These are phyloP conservation scores for Forsythia suspensa DNA, from an alignment of 257 asterid species.

Conservation along the genomic window DNA sequence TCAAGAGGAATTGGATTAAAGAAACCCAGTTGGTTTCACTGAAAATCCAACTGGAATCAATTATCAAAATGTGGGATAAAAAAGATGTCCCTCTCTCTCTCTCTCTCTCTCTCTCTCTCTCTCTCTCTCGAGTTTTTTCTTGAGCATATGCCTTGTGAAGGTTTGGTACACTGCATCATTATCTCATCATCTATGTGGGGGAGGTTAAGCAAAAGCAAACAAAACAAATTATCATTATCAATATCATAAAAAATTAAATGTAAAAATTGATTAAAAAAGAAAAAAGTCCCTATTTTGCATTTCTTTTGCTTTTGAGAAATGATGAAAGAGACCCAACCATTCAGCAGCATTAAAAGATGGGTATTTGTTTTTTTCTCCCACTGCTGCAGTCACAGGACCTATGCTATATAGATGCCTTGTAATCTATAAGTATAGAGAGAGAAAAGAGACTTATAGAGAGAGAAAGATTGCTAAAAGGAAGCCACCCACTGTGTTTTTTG, in stretches of 20 bases:
- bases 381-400: constrained; percentile 24
- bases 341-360: constrained; percentile 23
- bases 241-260: not conserved
- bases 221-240: constrained; percentile 22
- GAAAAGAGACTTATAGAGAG: not conserved
- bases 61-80: constrained; percentile 42
- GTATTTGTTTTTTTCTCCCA: constrained; percentile 26
- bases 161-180: constrained; percentile 60
- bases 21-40: constrained; percentile 52
- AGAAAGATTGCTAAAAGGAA: constrained; percentile 13
- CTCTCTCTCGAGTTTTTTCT: constrained; percentile 16
- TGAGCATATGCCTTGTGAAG: constrained; percentile 41
- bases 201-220: constrained; percentile 22
- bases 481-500: constrained; percentile 19
- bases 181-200: constrained; percentile 66
- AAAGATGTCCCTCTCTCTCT: constrained; percentile 33
- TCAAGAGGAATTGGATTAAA: constrained; percentile 24
- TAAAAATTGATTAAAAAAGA: not conserved
- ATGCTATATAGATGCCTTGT: constrained; percentile 4
- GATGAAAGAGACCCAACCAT: constrained; percentile 32
- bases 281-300: constrained; percentile 2
- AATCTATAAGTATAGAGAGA: not conserved
- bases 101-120: constrained; percentile 23
- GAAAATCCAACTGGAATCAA: constrained; percentile 70
- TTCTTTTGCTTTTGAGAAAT: constrained; percentile 22